phyloP scores from a whole-genome alignment of 2,329 filamentous ascomycete genomes.

The Trichoderma sp. region DNA sequence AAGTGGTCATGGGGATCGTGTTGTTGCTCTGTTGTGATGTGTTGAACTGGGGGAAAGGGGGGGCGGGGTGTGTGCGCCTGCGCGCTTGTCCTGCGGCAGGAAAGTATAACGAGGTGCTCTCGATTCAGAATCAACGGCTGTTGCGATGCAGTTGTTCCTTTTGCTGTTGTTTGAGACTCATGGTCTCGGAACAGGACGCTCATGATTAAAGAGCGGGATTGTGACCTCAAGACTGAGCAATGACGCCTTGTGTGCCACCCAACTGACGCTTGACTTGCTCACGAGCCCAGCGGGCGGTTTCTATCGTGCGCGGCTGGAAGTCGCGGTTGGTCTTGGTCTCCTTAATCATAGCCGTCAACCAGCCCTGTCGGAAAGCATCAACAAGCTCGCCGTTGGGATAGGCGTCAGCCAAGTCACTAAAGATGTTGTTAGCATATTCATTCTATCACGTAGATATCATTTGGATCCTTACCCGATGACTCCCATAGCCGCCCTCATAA shows the following conservation, averaged over 20 bases:
- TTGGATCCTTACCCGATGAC: slow-evolving; percentile 76
- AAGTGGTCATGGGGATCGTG: slow-evolving; percentile 39
- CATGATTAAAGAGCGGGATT: background rate
- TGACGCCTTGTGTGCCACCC: slow-evolving; percentile 50
- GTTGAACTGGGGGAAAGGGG: slow-evolving; percentile 20
- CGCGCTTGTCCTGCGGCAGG: slow-evolving; percentile 2
- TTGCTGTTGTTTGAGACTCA: background rate
- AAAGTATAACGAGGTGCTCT: background rate
- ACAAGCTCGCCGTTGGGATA: slow-evolving; percentile 88
- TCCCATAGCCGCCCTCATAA: slow-evolving; percentile 94
- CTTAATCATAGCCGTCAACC: slow-evolving; percentile 85
- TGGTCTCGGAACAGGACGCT: background rate
- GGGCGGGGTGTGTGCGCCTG: background rate
- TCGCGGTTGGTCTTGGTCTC: slow-evolving; percentile 89
- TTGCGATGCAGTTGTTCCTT: background rate
- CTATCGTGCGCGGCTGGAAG: slow-evolving; percentile 78
- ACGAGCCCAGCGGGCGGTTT: slow-evolving; percentile 94
- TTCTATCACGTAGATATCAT: background rate
- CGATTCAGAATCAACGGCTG: background rate
- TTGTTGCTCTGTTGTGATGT: slow-evolving; percentile 31
- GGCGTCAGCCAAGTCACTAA: slow-evolving; percentile 85
- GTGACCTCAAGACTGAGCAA: slow-evolving; percentile 45
- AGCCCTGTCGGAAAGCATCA: slow-evolving; percentile 83
- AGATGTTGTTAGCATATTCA: background rate
- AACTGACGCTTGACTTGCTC: slow-evolving; percentile 95